Evolutionary conservation across 768 basidiomycete genomes (phyloP).

Genomic region (Tricholoma saponaceum): DNA sequence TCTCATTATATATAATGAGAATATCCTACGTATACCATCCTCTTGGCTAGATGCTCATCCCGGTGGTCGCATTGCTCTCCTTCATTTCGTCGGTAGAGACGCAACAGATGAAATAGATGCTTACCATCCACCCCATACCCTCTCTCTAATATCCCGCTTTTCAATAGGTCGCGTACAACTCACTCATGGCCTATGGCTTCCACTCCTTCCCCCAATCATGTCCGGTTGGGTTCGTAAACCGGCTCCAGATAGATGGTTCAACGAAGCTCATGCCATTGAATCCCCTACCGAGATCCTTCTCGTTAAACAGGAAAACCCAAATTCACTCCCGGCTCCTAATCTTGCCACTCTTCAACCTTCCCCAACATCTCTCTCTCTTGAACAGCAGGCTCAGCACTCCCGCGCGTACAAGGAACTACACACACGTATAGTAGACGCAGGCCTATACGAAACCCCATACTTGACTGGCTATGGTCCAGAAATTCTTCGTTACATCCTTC

Average conservation of each 20-base stretch:
- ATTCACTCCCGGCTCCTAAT: constrained; percentile 29
- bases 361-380: constrained; percentile 49
- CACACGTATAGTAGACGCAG: constrained; percentile 66
- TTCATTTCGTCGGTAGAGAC: constrained; percentile 95
- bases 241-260: constrained; percentile 49
- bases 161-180: constrained; percentile 67
- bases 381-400: constrained; percentile 63
- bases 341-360: constrained; percentile 48
- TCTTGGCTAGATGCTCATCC: constrained; percentile 87
- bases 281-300: constrained; percentile 58
- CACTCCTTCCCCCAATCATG: constrained; percentile 83
- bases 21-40: constrained; percentile 61
- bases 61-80: constrained; percentile 82
- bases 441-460: constrained; percentile 82
- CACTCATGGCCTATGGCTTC: constrained; percentile 59
- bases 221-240: constrained; percentile 71
- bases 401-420: constrained; percentile 80
- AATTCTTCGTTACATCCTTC: constrained; percentile 67
- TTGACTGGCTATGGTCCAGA: constrained; percentile 89
- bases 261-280: constrained; percentile 49
- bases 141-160: constrained; percentile 56
- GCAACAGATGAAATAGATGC: constrained; percentile 94
- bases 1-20: constrained; percentile 69
- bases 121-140: constrained; percentile 67
- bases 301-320: constrained; percentile 36